phyloP scores from a whole-genome alignment of 2,329 filamentous ascomycete genomes.

The Neonectria faginata region DNA sequence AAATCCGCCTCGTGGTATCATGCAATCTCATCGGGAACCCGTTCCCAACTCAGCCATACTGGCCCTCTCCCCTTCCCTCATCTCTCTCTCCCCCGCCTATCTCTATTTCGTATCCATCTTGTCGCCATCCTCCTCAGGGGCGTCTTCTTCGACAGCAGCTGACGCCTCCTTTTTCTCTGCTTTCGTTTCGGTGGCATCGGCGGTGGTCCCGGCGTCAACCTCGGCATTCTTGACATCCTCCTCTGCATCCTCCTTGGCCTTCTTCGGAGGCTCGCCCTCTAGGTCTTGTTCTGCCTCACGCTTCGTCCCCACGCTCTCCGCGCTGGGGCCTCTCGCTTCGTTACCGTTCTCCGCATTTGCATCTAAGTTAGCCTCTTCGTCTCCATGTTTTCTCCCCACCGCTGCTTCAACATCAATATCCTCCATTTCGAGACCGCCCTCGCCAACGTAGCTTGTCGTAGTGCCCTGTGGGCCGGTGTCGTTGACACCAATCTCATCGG shows the following conservation, averaged over 20 bases:
- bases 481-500: slow-evolving; percentile 84
- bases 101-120: slow-evolving; percentile 46
- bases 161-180: slow-evolving; percentile 25
- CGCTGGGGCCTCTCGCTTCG: slow-evolving; percentile 46
- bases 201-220: slow-evolving; percentile 7
- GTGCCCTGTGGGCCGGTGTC: slow-evolving; percentile 82
- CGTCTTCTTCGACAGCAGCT: slow-evolving; percentile 35
- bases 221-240: slow-evolving; percentile 31
- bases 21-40: slow-evolving; percentile 26
- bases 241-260: slow-evolving; percentile 59
- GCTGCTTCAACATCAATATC: slow-evolving; percentile 72
- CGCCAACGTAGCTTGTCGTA: slow-evolving; percentile 54
- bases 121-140: slow-evolving; percentile 35
- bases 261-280: slow-evolving; percentile 58
- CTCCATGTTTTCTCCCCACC: slow-evolving; percentile 64
- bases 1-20: slow-evolving; percentile 31
- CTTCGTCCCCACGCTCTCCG: slow-evolving; percentile 60
- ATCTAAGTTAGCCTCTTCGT: slow-evolving; percentile 32
- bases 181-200: slow-evolving; percentile 20
- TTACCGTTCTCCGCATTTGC: slow-evolving; percentile 42
- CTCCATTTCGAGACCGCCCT: slow-evolving; percentile 60
- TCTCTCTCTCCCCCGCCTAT: background rate
- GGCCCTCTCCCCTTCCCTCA: background rate
- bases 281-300: slow-evolving; percentile 65
- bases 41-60: slow-evolving; percentile 13